These are phyloP conservation scores for Hansenula lynferdii DNA, from an alignment of 1,139 yeast genomes.

Conservation along the genomic window DNA sequence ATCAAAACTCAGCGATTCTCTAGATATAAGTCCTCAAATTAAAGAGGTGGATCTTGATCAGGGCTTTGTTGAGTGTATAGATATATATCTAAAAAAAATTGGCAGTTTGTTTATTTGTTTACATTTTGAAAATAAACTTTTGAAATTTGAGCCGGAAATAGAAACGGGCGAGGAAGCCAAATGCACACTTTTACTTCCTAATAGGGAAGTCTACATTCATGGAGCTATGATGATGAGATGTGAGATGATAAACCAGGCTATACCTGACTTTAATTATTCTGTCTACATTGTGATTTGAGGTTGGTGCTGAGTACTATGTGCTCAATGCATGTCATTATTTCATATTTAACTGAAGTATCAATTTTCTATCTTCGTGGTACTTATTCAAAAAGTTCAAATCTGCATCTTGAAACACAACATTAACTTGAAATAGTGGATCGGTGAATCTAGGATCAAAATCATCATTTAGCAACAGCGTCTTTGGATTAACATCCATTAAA, in stretches of 20 bases:
- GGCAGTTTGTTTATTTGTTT: slow-evolving; percentile 1
- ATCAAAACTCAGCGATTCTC: no score
- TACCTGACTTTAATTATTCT: no score
- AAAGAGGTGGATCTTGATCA: no score
- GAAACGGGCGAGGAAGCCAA: background rate
- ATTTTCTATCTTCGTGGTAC: slow-evolving; percentile 17
- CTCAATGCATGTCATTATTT: no score
- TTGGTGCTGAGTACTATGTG: no score
- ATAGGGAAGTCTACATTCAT: background rate
- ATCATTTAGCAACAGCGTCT: slow-evolving; percentile 9
- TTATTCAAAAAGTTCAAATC: slow-evolving; percentile 11
- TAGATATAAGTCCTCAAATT: no score
- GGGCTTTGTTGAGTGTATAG: no score
- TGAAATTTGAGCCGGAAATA: background rate
- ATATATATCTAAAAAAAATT: no score
- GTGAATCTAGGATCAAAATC: slow-evolving; percentile 21
- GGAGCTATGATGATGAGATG: no score
- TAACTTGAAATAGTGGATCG: slow-evolving; percentile 15
- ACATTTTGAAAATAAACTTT: background rate
- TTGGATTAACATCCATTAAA: slow-evolving; percentile 7
- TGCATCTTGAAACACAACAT: slow-evolving; percentile 11
- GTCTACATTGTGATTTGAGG: no score
- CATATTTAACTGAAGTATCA: slow-evolving; percentile 12
- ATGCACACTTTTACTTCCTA: background rate
- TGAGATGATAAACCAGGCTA: no score